Conservation (phyloP, 257 asterid species). For the Leonotis leonurus region DNA sequence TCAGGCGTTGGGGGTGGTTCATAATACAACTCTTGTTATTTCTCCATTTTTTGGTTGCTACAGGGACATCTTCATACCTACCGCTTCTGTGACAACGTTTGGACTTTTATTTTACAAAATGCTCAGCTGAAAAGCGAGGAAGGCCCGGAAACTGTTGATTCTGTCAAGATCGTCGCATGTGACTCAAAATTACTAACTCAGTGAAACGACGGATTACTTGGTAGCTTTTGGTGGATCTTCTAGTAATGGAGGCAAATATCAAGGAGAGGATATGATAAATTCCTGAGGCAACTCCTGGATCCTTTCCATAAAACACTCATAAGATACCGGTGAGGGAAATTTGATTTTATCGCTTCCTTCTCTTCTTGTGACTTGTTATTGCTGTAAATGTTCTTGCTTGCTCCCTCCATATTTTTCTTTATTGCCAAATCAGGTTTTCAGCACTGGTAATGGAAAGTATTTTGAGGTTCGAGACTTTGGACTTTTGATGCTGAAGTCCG, state of each 20-base stretch:
- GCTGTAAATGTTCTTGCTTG: too few relatives aligned
- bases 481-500: too few relatives aligned
- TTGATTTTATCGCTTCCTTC: too few relatives aligned
- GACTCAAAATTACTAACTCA: conserved; percentile 81
- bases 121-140: conserved; percentile 82
- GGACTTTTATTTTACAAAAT: conserved; percentile 98
- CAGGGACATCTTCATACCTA: conserved; percentile 99
- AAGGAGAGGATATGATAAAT: conserved; percentile 1
- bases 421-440: too few relatives aligned
- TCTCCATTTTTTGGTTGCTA: conserved; percentile 3
- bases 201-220: conserved; percentile 32
- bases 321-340: too few relatives aligned
- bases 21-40: not conserved
- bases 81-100: conserved; percentile 96
- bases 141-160: conserved; percentile 68
- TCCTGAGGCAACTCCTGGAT: conserved; percentile 9
- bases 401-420: too few relatives aligned
- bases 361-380: too few relatives aligned
- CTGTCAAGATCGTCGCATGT: conserved; percentile 91
- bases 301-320: too few relatives aligned
- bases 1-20: not conserved
- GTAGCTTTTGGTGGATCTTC: conserved; percentile 22
- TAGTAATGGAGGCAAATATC: conserved; percentile 7
- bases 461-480: too few relatives aligned
- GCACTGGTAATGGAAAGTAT: too few relatives aligned